These are phyloP conservation scores for Ceratobasidium sp. DNA, from an alignment of 1,284 basidiomycete genomes.

Conservation along the genomic window DNA sequence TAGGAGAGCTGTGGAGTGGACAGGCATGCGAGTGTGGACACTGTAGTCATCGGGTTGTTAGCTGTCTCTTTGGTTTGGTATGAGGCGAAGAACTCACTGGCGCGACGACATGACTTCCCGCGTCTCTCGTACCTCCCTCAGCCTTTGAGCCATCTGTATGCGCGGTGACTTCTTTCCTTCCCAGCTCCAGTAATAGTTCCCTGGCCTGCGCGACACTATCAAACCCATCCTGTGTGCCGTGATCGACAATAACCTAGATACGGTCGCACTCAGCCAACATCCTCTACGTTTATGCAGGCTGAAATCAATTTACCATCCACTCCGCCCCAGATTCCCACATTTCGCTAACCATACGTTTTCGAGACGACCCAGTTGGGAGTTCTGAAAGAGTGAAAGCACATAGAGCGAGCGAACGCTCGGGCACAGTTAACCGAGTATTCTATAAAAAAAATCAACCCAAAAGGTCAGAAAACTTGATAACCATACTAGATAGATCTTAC, in stretches of 20 bases:
- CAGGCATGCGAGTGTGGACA: constrained; percentile 94
- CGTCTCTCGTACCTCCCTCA: constrained; percentile 51
- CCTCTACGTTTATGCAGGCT: constrained; percentile 45
- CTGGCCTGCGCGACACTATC: constrained; percentile 85
- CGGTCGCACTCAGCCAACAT: background rate
- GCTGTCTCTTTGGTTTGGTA: constrained; percentile 46
- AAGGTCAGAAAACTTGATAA: background rate
- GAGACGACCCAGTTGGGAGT: constrained; percentile 68
- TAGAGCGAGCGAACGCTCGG: constrained; percentile 73
- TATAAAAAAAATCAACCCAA: too few relatives aligned
- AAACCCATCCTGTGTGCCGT: constrained; percentile 81
- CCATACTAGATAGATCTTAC: background rate
- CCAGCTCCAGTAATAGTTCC: constrained; percentile 77
- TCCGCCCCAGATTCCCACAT: constrained; percentile 92
- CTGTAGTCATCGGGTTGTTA: constrained; percentile 55
- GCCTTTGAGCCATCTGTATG: constrained; percentile 47
- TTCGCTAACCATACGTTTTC: constrained; percentile 76
- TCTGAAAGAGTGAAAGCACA: constrained; percentile 88
- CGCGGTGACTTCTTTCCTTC: constrained; percentile 65
- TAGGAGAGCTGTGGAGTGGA: constrained; percentile 62
- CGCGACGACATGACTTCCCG: constrained; percentile 81
- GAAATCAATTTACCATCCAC: constrained; percentile 66
- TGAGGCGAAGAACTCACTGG: constrained; percentile 65
- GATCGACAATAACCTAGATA: constrained; percentile 84
- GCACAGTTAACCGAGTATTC: constrained; percentile 33